A percentile compares a stretch with the other conserved stretches of the same genome.
phyloP scores from a whole-genome alignment of 352 stramenopile species.

The Phytophthora agathidicida region DNA sequence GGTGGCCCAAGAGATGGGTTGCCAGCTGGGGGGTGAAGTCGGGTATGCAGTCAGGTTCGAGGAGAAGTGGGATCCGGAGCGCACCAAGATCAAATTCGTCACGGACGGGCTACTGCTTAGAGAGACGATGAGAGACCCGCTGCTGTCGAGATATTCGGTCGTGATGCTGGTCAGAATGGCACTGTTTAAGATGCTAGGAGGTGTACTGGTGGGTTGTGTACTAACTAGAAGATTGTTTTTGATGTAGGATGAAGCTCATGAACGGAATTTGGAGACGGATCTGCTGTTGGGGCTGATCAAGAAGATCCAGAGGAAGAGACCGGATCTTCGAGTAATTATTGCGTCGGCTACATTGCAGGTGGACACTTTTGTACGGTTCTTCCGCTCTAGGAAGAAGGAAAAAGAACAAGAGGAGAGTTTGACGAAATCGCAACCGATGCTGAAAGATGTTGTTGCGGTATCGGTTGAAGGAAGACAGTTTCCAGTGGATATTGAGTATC shows the following conservation, averaged over 20 bases:
- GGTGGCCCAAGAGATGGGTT: constrained; percentile 97
- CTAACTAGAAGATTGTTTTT: constrained; percentile 3
- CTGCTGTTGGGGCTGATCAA: constrained; percentile 95
- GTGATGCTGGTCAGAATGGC: constrained; percentile 67
- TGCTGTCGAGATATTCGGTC: constrained; percentile 80
- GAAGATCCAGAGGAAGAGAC: constrained; percentile 93
- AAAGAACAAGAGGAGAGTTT: not conserved
- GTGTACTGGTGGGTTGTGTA: not conserved
- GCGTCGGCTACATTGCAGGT: constrained; percentile 83
- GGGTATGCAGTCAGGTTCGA: constrained; percentile 99
- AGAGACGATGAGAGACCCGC: constrained; percentile 90
- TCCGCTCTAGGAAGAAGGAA: constrained; percentile 66
- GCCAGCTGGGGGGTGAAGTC: constrained; percentile 92
- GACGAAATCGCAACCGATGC: not conserved
- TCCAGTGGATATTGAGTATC: constrained; percentile 93
- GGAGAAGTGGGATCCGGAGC: constrained; percentile 85
- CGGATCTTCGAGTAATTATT: constrained; percentile 89
- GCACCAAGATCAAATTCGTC: constrained; percentile 98
- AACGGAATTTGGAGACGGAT: constrained; percentile 94
- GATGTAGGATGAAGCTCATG: constrained; percentile 93
- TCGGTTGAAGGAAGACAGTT: constrained; percentile 90
- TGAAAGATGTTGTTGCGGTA: constrained; percentile 67
- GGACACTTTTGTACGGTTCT: constrained; percentile 92
- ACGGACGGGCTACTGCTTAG: constrained; percentile 99
- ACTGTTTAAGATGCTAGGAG: not conserved